Evolutionary conservation across 192 early-diverging fungal genomes (phyloP).

Genomic region (Geosiphon pyriformis): DNA sequence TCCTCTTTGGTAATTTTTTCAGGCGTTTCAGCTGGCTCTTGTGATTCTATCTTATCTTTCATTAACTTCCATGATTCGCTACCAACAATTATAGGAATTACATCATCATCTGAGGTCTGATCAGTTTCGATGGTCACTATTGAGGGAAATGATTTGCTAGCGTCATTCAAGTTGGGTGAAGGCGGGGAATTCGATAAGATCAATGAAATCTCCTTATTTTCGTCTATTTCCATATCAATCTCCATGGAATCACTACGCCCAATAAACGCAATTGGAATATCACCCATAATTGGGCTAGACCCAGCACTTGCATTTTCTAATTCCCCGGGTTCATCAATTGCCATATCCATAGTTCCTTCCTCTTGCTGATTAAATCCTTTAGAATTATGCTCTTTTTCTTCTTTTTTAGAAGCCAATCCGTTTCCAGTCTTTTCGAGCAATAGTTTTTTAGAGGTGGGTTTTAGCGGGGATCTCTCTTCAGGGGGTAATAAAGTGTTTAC

Average conservation of each 20-base stretch:
- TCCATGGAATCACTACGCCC: background rate
- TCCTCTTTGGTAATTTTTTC: too few relatives aligned
- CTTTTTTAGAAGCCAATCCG: background rate
- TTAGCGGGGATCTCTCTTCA: constrained; percentile 12
- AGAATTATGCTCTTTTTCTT: background rate
- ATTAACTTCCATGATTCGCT: too few relatives aligned
- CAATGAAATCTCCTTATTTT: too few relatives aligned
- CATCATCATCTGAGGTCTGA: too few relatives aligned
- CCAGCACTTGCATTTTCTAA: constrained; percentile 8
- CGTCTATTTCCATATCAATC: too few relatives aligned
- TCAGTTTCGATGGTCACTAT: too few relatives aligned
- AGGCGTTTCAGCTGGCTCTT: too few relatives aligned
- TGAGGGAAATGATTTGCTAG: too few relatives aligned
- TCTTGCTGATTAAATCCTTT: background rate
- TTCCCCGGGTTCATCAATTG: constrained; percentile 1
- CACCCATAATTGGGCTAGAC: constrained; percentile 14
- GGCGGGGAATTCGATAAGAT: too few relatives aligned
- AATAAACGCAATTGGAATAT: constrained; percentile 23
- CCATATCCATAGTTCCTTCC: background rate
- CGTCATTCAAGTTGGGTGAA: too few relatives aligned
- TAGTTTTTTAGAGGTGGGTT: background rate
- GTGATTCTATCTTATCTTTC: too few relatives aligned
- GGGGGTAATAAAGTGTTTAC: background rate
- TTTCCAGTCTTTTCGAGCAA: constrained; percentile 12
- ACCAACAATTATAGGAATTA: too few relatives aligned